Evolutionary conservation across 495 filamentous ascomycete species (phyloP).

Genomic region (Hypoxylon crocopeplum): DNA sequence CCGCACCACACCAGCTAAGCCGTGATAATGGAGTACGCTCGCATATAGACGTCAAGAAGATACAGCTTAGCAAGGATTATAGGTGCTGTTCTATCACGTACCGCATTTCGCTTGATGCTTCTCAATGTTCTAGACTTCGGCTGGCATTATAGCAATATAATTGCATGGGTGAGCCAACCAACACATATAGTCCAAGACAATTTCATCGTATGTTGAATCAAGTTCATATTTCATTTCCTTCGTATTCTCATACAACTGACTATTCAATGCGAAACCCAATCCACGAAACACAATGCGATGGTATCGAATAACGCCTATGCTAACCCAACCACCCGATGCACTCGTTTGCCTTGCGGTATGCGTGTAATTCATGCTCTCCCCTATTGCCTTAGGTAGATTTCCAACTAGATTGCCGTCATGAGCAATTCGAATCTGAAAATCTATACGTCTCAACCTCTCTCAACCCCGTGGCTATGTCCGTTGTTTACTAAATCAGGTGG

Average conservation of each 20-base stretch:
- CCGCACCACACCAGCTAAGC: too few relatives aligned
- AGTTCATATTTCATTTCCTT: slow-evolving; percentile 16
- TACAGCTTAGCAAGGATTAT: too few relatives aligned
- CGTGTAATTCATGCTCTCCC: slow-evolving; percentile 7
- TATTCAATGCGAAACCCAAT: slow-evolving; percentile 1
- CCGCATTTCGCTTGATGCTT: too few relatives aligned
- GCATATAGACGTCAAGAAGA: too few relatives aligned
- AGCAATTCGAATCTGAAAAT: too few relatives aligned
- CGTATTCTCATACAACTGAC: slow-evolving; percentile 15
- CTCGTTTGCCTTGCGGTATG: slow-evolving; percentile 30
- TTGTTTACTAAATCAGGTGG: slow-evolving; percentile 23
- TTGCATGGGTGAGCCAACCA: too few relatives aligned
- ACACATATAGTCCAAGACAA: neutral
- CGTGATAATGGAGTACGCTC: too few relatives aligned
- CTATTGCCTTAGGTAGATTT: neutral
- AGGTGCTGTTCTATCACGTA: too few relatives aligned
- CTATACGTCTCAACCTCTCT: neutral
- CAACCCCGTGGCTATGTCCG: neutral
- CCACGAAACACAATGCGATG: slow-evolving; percentile 25
- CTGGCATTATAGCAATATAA: too few relatives aligned
- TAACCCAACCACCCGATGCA: slow-evolving; percentile 19
- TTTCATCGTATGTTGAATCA: neutral
- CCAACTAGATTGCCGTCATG: neutral
- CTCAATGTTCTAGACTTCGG: too few relatives aligned
- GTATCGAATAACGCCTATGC: slow-evolving; percentile 34